Percentiles rank a stretch among this genome's conserved stretches.
These are phyloP conservation scores for Suillus ampliporus DNA, from an alignment of 768 basidiomycete species.

Conservation along the genomic window DNA sequence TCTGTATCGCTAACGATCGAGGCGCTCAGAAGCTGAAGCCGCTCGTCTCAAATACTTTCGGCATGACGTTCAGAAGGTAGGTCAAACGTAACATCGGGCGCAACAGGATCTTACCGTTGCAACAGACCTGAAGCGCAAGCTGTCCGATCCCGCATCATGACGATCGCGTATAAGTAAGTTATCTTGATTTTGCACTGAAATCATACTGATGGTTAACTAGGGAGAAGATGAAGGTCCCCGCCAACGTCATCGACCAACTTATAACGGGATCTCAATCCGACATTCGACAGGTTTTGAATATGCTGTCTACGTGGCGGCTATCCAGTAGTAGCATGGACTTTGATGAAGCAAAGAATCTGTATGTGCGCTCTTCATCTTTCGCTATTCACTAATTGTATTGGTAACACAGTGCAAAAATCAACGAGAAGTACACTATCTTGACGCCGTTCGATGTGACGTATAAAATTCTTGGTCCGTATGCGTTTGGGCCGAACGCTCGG, in stretches of 20 bases:
- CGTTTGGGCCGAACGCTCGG: slow-evolving; percentile 82
- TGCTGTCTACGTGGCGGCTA: slow-evolving; percentile 98
- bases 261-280: slow-evolving; percentile 90
- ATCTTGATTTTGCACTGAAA: not conserved
- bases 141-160: slow-evolving; percentile 86
- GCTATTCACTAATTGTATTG: not conserved
- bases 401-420: slow-evolving; percentile 73
- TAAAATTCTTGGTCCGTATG: slow-evolving; percentile 88
- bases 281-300: slow-evolving; percentile 96
- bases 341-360: slow-evolving; percentile 93
- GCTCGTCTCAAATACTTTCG: slow-evolving; percentile 70
- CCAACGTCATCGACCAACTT: slow-evolving; percentile 91
- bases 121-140: slow-evolving; percentile 75
- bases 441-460: slow-evolving; percentile 93
- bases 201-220: slow-evolving; percentile 42
- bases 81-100: slow-evolving; percentile 20
- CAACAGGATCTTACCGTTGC: not conserved
- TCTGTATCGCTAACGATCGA: slow-evolving; percentile 95
- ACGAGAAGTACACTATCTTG: slow-evolving; percentile 90
- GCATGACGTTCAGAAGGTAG: slow-evolving; percentile 79
- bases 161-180: slow-evolving; percentile 87
- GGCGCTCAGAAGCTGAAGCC: slow-evolving; percentile 92
- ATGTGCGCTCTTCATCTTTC: slow-evolving; percentile 34
- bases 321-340: slow-evolving; percentile 82
- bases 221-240: slow-evolving; percentile 92